Percentiles rank a stretch among this genome's conserved stretches.
Evolutionary conservation across 306 rosid species (phyloP).

Genomic region (Sophora flavescens): DNA sequence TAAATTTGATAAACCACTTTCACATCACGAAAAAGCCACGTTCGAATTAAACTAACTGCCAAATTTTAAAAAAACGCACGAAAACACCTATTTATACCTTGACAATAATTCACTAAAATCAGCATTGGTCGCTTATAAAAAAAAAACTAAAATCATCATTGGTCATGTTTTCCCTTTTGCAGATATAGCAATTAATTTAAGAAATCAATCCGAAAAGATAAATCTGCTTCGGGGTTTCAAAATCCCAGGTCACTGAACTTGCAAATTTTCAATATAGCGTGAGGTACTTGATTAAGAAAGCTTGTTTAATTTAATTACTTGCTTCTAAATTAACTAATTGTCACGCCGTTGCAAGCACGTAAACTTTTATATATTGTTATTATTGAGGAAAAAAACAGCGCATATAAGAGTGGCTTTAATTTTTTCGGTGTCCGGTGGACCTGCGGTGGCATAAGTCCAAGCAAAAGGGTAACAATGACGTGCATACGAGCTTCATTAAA

Average conservation of each 20-base stretch:
- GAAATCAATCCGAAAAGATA: neutral
- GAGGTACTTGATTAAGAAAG: conserved; percentile 12
- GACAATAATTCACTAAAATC: conserved; percentile 8
- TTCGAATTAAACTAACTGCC: neutral
- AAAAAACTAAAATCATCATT: too few species aligned
- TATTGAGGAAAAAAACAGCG: conserved; percentile 15
- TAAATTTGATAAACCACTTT: neutral
- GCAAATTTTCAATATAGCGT: neutral
- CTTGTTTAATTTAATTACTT: conserved; percentile 1
- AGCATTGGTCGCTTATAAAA: too few species aligned
- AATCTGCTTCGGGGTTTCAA: neutral
- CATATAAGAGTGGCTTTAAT: conserved; percentile 3
- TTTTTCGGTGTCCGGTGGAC: conserved; percentile 37
- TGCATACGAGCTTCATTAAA: conserved; percentile 10
- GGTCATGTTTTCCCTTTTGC: neutral
- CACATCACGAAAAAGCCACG: neutral
- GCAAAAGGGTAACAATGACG: conserved; percentile 2
- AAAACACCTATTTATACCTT: neutral
- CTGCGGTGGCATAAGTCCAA: conserved; percentile 21
- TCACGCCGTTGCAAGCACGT: conserved; percentile 33
- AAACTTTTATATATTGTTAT: neutral
- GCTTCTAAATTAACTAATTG: neutral
- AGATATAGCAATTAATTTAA: conserved; percentile 20
- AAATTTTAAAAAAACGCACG: neutral
- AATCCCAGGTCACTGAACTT: conserved; percentile 1